Percentiles rank a stretch among this genome's conserved stretches.
phyloP scores from a whole-genome alignment of 31 red algal species.

The Pterothamnion heteromorphum region DNA sequence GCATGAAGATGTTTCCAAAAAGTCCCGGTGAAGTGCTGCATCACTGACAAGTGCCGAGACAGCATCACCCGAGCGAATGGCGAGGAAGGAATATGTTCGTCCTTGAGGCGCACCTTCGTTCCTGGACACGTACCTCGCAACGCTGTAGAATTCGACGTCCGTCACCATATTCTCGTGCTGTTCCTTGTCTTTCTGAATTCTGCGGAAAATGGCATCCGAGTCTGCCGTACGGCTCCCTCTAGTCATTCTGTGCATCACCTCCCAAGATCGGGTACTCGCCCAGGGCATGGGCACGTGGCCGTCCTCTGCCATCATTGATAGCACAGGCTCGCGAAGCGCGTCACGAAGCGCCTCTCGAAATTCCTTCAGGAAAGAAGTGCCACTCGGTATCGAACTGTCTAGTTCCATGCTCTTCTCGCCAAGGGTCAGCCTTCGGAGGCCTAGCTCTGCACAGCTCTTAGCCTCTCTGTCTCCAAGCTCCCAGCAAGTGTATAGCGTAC shows the following conservation, averaged over 20 bases:
- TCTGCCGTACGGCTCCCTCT: not conserved
- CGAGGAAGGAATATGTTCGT: not conserved
- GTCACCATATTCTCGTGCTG: not conserved
- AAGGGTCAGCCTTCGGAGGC: too few species aligned
- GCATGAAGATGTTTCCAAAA: not conserved
- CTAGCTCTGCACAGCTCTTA: not conserved
- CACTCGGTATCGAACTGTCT: not conserved
- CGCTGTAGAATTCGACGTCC: not conserved
- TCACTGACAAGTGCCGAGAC: not conserved
- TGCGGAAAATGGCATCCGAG: not conserved
- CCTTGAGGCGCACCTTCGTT: not conserved
- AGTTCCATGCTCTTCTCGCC: not conserved
- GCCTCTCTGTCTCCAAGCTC: not conserved
- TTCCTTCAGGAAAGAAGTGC: not conserved
- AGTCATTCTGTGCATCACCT: not conserved
- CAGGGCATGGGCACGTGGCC: not conserved
- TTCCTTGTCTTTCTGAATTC: not conserved
- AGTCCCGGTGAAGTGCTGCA: not conserved
- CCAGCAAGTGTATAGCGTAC: not conserved
- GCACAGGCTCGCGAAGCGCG: not conserved
- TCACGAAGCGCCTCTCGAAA: not conserved
- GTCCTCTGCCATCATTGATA: not conserved
- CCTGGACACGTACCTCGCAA: not conserved
- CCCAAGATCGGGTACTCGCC: not conserved
- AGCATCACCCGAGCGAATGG: not conserved